Evolutionary conservation across 1,284 basidiomycete genomes (phyloP).

Genomic region (Taiwanofungus camphoratus): DNA sequence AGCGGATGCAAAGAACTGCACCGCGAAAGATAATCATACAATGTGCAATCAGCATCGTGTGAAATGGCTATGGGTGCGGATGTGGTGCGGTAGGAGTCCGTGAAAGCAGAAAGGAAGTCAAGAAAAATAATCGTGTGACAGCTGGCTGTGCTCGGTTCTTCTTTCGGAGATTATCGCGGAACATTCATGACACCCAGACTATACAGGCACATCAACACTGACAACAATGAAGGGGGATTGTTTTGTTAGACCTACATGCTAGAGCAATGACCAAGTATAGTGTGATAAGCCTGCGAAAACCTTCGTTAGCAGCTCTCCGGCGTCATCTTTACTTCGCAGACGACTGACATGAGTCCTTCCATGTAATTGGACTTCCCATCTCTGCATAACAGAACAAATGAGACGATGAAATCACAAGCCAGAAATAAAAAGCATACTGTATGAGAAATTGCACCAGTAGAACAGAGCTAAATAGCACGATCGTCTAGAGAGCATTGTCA

Average conservation of each 20-base stretch:
- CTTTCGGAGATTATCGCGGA: too few species aligned
- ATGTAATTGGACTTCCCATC: constrained; percentile 85
- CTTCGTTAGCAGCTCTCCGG: not conserved
- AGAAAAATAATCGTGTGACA: too few species aligned
- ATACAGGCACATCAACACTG: not conserved
- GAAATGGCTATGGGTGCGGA: too few species aligned
- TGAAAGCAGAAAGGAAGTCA: too few species aligned
- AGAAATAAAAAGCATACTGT: constrained; percentile 41
- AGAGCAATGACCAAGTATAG: constrained; percentile 30
- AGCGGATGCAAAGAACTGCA: too few species aligned
- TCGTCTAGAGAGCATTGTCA: constrained; percentile 46
- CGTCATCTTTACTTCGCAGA: constrained; percentile 43
- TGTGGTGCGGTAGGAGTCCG: too few species aligned
- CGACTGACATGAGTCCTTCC: constrained; percentile 78
- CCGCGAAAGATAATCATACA: too few species aligned
- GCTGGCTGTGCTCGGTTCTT: too few species aligned
- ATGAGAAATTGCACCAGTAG: constrained; percentile 77
- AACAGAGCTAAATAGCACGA: constrained; percentile 80
- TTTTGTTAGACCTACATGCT: constrained; percentile 18
- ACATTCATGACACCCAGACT: constrained; percentile 31
- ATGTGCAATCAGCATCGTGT: too few species aligned
- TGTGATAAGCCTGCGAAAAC: constrained; percentile 27
- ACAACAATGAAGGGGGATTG: constrained; percentile 3
- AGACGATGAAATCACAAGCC: not conserved
- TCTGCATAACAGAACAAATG: constrained; percentile 33